Base-by-base conservation (phyloP, 768 basidiomycete genomes). In the Termitomyces sp. region DNA sequence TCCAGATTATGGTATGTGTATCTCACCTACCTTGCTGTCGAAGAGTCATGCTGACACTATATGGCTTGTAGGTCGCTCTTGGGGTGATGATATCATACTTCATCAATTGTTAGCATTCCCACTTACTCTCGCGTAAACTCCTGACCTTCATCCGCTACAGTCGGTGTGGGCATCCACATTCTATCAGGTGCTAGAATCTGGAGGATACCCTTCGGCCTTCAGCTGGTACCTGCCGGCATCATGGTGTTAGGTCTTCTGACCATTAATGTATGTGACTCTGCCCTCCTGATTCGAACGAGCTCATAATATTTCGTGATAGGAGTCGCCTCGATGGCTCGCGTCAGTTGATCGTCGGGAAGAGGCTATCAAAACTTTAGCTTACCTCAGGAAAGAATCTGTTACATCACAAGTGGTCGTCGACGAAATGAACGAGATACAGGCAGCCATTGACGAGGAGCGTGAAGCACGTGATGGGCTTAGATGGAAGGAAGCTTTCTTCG, bases 41-140 rank as follows among this genome's bases (percentile, higher is more conserved):
- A 28, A 13, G 24, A 11, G 26, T 28, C 38, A 20, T 7, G 48
- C 14, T 49, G 52, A 18, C 26, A 6, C 20, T 24, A 55, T 30
- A 43, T 30, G 18, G 16, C 5, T 11, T n/a, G 28, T 59, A 79
- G 77, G 75, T 90, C 28, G 89, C 90, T 18, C 74, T 84, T 52
- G 93, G 92, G 44, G 91, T 91, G 58, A 92, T 93, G 85, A 76
- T 94, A 56, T 89, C 87, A 0, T 92, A 91, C 70, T 92, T 90
- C 68, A 78, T 90, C 62, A 90, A 92, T 64, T 80, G 88, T 90
- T 57, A 52, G 87, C 74, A 20, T 38, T 40, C 20, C 3, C n/a
- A 10, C 16, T 44, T 47, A 26, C 20, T 41, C 10, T 6, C 22
- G 14, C 40, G 14, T 20, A 18, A 35, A 10, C n/a, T 26, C 33